A percentile compares a stretch with the other conserved stretches of the same genome.
Evolutionary conservation across 345 rosid species (phyloP).

Genomic region (Salix udensis): DNA sequence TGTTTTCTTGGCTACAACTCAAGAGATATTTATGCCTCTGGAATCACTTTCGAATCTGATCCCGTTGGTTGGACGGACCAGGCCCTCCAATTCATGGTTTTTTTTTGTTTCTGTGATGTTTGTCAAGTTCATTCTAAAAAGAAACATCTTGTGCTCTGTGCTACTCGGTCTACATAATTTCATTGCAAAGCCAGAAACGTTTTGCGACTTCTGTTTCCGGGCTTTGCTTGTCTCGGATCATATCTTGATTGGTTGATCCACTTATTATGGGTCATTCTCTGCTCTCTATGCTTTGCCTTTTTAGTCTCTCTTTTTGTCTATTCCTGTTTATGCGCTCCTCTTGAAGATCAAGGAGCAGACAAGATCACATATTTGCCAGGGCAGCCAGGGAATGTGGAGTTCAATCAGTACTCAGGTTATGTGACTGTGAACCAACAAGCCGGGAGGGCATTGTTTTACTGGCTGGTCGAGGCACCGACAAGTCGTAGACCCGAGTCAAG

Average conservation of each 20-base stretch:
- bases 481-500: conserved; percentile 55
- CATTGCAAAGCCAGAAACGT: not conserved
- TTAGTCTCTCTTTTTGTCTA: conserved; percentile 22
- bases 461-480: conserved; percentile 76
- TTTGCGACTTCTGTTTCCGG: conserved; percentile 26
- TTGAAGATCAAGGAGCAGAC: conserved; percentile 52
- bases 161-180: not conserved
- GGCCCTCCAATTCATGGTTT: too few relatives aligned
- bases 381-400: conserved; percentile 58
- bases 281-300: conserved; percentile 11
- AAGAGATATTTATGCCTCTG: not conserved
- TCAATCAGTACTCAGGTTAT: conserved; percentile 83
- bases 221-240: conserved; percentile 8
- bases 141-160: not conserved
- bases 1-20: not conserved
- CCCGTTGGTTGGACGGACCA: too few relatives aligned
- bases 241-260: conserved; percentile 11
- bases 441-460: conserved; percentile 87
- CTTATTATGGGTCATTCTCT: conserved; percentile 42
- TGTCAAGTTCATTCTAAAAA: not conserved
- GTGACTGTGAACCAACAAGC: conserved; percentile 73
- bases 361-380: conserved; percentile 67
- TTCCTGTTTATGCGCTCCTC: conserved; percentile 24
- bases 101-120: not conserved
- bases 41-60: too few relatives aligned